Percentiles rank a stretch among this genome's conserved stretches.
phyloP scores from a whole-genome alignment of 139 green algal species.

The Haematococcus lacustris region DNA sequence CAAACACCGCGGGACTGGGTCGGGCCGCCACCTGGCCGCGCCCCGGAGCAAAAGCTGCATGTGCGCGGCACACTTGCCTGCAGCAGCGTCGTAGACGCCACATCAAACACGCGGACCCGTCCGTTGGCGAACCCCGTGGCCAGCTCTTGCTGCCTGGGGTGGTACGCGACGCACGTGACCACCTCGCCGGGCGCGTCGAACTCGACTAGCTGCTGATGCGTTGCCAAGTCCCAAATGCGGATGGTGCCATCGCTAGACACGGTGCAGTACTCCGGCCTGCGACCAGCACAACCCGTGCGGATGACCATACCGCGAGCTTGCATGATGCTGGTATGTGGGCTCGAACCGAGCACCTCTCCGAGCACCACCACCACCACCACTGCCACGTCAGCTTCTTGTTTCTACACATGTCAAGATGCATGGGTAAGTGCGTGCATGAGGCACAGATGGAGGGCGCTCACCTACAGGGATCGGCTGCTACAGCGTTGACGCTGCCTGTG shows the following conservation, averaged over 20 bases:
- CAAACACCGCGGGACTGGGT: too few relatives aligned
- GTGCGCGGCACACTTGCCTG: slow-evolving; percentile 38
- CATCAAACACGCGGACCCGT: slow-evolving; percentile 60
- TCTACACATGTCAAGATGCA: too few relatives aligned
- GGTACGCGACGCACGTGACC: slow-evolving; percentile 41
- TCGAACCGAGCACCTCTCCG: too few relatives aligned
- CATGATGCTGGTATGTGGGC: too few relatives aligned
- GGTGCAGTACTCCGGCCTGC: slow-evolving; percentile 48
- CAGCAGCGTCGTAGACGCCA: slow-evolving; percentile 51
- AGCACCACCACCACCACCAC: too few relatives aligned
- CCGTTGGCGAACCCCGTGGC: slow-evolving; percentile 58
- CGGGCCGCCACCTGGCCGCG: neutral
- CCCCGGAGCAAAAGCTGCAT: neutral
- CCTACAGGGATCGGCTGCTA: slow-evolving; percentile 48
- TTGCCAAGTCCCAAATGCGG: slow-evolving; percentile 44
- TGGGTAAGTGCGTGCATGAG: too few relatives aligned
- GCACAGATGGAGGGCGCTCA: too few relatives aligned
- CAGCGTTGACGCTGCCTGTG: slow-evolving; percentile 41
- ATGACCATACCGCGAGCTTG: too few relatives aligned
- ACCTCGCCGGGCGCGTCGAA: slow-evolving; percentile 44
- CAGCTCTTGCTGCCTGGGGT: slow-evolving; percentile 48
- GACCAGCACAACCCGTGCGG: too few relatives aligned
- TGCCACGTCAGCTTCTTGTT: too few relatives aligned
- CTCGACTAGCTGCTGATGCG: slow-evolving; percentile 56
- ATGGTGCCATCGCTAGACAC: slow-evolving; percentile 58